These are phyloP conservation scores for Hypoxylon sp. DNA, from an alignment of 2,329 filamentous ascomycete genomes.

Conservation along the genomic window DNA sequence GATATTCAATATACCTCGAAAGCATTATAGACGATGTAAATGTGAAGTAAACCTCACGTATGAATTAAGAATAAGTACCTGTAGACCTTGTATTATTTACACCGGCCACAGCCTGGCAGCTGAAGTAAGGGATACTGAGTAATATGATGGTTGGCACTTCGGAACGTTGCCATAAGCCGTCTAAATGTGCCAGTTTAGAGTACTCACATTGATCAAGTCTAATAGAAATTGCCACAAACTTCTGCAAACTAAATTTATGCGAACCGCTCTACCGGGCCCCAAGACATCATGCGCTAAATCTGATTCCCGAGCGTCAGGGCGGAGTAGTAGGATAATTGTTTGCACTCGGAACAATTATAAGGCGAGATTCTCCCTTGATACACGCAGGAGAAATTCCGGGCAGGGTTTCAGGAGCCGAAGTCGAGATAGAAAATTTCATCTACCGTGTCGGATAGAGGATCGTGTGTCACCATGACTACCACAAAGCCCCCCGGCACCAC, in stretches of 20 bases:
- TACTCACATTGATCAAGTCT: background rate
- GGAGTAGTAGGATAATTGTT: background rate
- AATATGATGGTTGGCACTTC: background rate
- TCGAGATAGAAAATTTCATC: background rate
- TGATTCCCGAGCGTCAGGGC: background rate
- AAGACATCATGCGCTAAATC: constrained; percentile 2
- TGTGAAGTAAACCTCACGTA: background rate
- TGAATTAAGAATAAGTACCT: background rate
- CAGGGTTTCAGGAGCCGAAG: background rate
- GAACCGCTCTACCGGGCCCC: background rate
- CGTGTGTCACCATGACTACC: constrained; percentile 9
- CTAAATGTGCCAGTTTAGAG: background rate
- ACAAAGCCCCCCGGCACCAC: constrained; percentile 14
- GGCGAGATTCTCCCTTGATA: background rate
- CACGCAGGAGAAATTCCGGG: background rate
- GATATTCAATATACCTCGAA: background rate
- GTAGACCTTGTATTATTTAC: background rate
- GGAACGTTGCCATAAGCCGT: background rate
- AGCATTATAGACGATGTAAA: background rate
- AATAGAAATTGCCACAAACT: background rate
- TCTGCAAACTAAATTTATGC: background rate
- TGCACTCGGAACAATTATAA: background rate
- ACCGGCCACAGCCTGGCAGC: background rate
- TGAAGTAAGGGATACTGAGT: background rate
- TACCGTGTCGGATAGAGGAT: background rate